Evolutionary conservation across 495 filamentous ascomycete species (phyloP), one percentile per base, ranked within the genome.

Genomic region (Penicillium cinerascens): DNA sequence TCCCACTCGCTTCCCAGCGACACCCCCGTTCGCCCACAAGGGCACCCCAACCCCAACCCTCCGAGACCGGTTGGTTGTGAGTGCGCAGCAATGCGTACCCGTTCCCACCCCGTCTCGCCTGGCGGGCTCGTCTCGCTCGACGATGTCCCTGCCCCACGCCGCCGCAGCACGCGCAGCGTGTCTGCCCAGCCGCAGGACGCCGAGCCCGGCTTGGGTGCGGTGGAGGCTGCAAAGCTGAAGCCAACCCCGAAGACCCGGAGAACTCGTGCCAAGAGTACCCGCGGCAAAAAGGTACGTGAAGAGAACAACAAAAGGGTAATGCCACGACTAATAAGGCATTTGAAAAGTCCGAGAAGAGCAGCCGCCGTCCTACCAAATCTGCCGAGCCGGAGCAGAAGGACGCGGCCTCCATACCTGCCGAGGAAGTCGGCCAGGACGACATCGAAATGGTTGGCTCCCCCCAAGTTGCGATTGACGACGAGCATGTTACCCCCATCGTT

Each of bases 171-270:
- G 27, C 56, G 59, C 18, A 54, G 50, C 50, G 47, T 46, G 6
- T 65, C 62, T 9, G 50, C 53, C 18, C 60, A 63, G 47, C 52
- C 55, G 20, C 55, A 49, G 41, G 55, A 58, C 13, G 8, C 39
- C 3, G 22, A 57, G 44, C 18, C 54, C 25, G 44, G 17, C 33
- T 40, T 3, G 49, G 25, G 39, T 26, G 52, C 43, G 20, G 10
- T 40, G 10, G 42, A 52, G 26, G 3, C 36, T 29, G 16, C 8
- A 11, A 22, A 47, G 42, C 7, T 39, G 7, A 22, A 47, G 22
- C 22, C 58, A 16, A 37, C 55, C 1, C 15, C 52, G 17, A 51
- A 44, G 44, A 2, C 44, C 35, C 38, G 51, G 22, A 47, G 45
- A 27, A 27, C 35, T 13, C 47, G 54, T 41, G 51, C 25, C n/a